A percentile compares a stretch with the other conserved stretches of the same genome.
phyloP scores from a whole-genome alignment of 2,329 filamentous ascomycete species.

The Stachybotrys elegans region DNA sequence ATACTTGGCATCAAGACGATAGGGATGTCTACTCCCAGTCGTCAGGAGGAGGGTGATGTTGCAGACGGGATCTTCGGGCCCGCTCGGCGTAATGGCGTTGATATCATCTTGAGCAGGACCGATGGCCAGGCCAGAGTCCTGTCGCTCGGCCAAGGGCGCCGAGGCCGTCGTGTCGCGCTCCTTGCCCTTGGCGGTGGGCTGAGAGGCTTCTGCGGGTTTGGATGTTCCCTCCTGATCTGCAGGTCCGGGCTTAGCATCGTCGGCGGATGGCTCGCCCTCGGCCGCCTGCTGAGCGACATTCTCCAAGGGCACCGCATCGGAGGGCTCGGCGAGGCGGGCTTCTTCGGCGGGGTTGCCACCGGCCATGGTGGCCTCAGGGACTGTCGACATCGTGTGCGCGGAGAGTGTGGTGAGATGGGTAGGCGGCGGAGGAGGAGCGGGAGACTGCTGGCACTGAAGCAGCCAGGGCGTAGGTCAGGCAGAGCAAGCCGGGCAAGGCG shows the following conservation, averaged over 20 bases:
- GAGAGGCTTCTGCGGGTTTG: not conserved
- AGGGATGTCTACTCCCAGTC: constrained; percentile 78
- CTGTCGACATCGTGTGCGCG: constrained; percentile 23
- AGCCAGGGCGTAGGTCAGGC: constrained; percentile 5
- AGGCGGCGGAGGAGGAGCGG: constrained; percentile 9
- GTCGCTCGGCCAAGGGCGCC: constrained; percentile 23
- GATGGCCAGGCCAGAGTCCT: constrained; percentile 35
- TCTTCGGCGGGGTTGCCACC: constrained; percentile 22
- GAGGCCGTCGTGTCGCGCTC: constrained; percentile 22
- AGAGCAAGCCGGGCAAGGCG: no score
- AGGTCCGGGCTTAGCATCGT: constrained; percentile 11
- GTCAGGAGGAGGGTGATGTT: constrained; percentile 80
- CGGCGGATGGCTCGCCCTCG: constrained; percentile 13
- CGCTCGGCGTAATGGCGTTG: constrained; percentile 23
- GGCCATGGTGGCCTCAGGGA: constrained; percentile 25
- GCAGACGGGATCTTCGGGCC: constrained; percentile 41
- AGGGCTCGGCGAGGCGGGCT: constrained; percentile 26
- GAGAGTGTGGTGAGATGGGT: no score
- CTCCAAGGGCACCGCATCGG: constrained; percentile 32
- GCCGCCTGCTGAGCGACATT: constrained; percentile 13
- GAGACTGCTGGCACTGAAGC: constrained; percentile 18
- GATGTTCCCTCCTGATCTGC: not conserved
- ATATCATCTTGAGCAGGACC: constrained; percentile 39
- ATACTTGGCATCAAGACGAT: constrained; percentile 85
- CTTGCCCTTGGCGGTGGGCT: constrained; percentile 27